Conservation (phyloP, 2,329 filamentous ascomycete species). For the Exophiala sideris region DNA sequence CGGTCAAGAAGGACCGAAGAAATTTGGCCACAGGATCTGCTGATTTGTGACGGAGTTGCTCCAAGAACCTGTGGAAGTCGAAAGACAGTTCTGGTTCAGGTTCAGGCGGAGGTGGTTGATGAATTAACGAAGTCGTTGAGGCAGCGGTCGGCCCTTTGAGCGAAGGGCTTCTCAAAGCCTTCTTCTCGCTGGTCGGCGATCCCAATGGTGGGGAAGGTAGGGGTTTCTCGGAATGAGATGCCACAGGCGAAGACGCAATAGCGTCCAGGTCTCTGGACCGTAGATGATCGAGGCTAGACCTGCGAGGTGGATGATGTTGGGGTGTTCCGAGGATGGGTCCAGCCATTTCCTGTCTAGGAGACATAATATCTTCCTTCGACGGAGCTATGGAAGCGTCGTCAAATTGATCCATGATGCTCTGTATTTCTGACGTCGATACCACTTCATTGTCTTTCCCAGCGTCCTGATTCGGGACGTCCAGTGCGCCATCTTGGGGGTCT, state of each 20-base stretch:
- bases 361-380: slow-evolving; percentile 83
- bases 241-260: slow-evolving; percentile 25
- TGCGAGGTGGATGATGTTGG: slow-evolving; percentile 71
- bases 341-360: slow-evolving; percentile 77
- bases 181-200: slow-evolving; percentile 30
- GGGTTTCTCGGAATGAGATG: slow-evolving; percentile 23
- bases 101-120: slow-evolving; percentile 59
- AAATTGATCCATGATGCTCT: slow-evolving; percentile 97
- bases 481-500: slow-evolving; percentile 50
- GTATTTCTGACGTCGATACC: slow-evolving; percentile 78
- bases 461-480: slow-evolving; percentile 46
- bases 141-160: slow-evolving; percentile 23
- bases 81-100: slow-evolving; percentile 85
- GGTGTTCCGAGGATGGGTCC: slow-evolving; percentile 69
- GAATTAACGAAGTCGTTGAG: slow-evolving; percentile 5
- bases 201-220: slow-evolving; percentile 28
- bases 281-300: slow-evolving; percentile 78
- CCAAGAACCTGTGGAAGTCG: slow-evolving; percentile 94
- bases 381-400: slow-evolving; percentile 69
- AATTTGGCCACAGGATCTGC: slow-evolving; percentile 98
- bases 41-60: slow-evolving; percentile 91
- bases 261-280: slow-evolving; percentile 40
- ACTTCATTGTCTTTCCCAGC: slow-evolving; percentile 48
- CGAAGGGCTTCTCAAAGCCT: slow-evolving; percentile 28
- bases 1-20: slow-evolving; percentile 85